phyloP scores from a whole-genome alignment of 441 rosid genomes.

The Populus hybrid region DNA sequence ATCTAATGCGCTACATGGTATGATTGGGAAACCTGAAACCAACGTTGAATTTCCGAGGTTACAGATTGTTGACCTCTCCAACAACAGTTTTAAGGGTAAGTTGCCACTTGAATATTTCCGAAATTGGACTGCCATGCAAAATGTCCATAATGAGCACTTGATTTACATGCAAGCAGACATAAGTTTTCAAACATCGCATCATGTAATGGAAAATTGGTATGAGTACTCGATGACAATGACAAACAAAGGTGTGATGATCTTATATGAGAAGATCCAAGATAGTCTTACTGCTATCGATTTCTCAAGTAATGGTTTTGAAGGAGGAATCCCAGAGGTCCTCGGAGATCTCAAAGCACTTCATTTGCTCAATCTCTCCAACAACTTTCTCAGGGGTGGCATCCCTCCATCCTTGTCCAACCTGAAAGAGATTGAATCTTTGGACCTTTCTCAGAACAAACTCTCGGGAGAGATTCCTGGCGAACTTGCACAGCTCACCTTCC shows the following conservation, averaged over 20 bases:
- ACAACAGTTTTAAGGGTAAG: too few relatives aligned
- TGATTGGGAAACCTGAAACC: neutral
- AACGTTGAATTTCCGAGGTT: conserved; percentile 34
- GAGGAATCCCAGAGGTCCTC: too few relatives aligned
- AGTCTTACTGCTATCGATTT: too few relatives aligned
- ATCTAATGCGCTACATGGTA: conserved; percentile 21
- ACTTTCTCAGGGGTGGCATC: neutral
- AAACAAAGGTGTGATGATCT: conserved; percentile 8
- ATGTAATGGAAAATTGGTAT: conserved; percentile 4
- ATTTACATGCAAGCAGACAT: neutral
- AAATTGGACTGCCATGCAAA: conserved; percentile 20
- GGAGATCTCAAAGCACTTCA: too few relatives aligned
- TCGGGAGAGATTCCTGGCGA: conserved; percentile 23
- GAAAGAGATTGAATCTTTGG: too few relatives aligned
- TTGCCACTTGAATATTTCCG: too few relatives aligned
- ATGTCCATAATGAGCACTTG: conserved; percentile 29
- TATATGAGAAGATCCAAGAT: too few relatives aligned
- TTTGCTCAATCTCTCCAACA: conserved; percentile 31
- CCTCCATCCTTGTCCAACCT: too few relatives aligned
- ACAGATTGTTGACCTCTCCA: conserved; percentile 32
- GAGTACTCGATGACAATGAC: conserved; percentile 31
- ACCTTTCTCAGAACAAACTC: conserved; percentile 19
- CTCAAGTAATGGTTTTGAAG: too few relatives aligned
- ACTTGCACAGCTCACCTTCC: conserved; percentile 18
- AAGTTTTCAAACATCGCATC: neutral